phyloP scores from a whole-genome alignment of 116 monocot species.

The Phalaenopsis hybrid region DNA sequence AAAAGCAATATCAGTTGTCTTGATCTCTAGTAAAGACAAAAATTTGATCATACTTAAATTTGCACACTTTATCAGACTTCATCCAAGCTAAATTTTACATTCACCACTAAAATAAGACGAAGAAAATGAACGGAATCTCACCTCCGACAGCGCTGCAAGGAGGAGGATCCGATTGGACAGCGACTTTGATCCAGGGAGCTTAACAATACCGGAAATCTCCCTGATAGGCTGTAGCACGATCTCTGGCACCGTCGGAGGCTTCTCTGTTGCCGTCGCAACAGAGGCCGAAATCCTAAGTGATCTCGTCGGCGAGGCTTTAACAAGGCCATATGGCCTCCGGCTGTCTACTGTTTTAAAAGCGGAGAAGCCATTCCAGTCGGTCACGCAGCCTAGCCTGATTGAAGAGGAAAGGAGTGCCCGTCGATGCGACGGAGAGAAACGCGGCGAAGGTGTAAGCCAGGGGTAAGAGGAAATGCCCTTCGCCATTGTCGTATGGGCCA shows the following conservation, averaged over 20 bases:
- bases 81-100: too few species aligned
- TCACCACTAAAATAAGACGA: too few species aligned
- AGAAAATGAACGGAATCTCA: constrained; percentile 7
- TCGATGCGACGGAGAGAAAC: neutral
- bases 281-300: constrained; percentile 40
- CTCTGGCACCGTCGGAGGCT: constrained; percentile 61
- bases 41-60: neutral
- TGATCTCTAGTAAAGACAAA: neutral
- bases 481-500: too few species aligned
- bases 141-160: constrained; percentile 92
- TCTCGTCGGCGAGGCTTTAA: neutral
- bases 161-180: constrained; percentile 93
- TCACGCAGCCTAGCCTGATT: constrained; percentile 11
- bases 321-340: neutral
- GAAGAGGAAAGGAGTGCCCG: neutral
- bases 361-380: constrained; percentile 3
- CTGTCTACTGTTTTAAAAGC: constrained; percentile 4
- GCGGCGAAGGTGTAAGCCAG: neutral
- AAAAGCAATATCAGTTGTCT: neutral
- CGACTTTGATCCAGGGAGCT: constrained; percentile 88
- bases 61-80: too few species aligned
- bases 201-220: constrained; percentile 80
- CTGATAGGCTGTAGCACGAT: constrained; percentile 93
- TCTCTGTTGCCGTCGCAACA: constrained; percentile 40
- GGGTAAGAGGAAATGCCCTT: constrained; percentile 17